A percentile compares a stretch with the other conserved stretches of the same genome.
Evolutionary conservation across 208 protist genomes (phyloP).

Genomic region (Phytomonas sp.): DNA sequence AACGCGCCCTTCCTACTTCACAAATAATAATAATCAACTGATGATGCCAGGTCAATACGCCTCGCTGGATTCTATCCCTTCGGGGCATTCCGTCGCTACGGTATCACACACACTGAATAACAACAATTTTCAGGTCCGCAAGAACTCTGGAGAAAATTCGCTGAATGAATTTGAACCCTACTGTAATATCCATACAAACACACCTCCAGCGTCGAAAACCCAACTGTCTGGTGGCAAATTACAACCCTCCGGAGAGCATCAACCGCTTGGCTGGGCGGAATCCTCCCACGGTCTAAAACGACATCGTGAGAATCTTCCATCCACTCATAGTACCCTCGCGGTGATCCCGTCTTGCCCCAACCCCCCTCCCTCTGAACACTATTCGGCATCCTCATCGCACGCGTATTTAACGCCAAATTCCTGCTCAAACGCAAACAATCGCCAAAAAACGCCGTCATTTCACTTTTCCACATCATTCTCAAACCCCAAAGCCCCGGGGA

Average conservation of each 20-base stretch:
- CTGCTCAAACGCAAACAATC: not conserved
- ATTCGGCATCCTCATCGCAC: not conserved
- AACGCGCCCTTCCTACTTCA: not conserved
- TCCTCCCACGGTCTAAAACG: not conserved
- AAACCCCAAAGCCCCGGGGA: not conserved
- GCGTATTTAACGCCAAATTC: not conserved
- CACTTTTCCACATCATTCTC: not conserved
- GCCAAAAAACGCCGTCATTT: not conserved
- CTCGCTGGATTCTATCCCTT: not conserved
- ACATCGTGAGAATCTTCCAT: not conserved
- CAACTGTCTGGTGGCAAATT: not conserved
- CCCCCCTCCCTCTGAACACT: not conserved
- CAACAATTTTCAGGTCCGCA: conserved; percentile 1
- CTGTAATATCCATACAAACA: not conserved
- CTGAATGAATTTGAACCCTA: not conserved
- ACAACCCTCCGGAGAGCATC: not conserved
- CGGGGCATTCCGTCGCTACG: not conserved
- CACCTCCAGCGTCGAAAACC: not conserved
- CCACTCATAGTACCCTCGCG: not conserved
- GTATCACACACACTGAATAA: not conserved
- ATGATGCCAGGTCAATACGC: not conserved
- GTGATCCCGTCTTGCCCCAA: not conserved
- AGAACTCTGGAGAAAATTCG: not conserved
- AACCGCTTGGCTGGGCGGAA: not conserved
- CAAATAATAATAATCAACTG: not conserved